A percentile compares a stretch with the other conserved stretches of the same genome.
Evolutionary conservation across 2,329 filamentous ascomycete genomes (phyloP).

Genomic region (Lasiodiplodia citricola): DNA sequence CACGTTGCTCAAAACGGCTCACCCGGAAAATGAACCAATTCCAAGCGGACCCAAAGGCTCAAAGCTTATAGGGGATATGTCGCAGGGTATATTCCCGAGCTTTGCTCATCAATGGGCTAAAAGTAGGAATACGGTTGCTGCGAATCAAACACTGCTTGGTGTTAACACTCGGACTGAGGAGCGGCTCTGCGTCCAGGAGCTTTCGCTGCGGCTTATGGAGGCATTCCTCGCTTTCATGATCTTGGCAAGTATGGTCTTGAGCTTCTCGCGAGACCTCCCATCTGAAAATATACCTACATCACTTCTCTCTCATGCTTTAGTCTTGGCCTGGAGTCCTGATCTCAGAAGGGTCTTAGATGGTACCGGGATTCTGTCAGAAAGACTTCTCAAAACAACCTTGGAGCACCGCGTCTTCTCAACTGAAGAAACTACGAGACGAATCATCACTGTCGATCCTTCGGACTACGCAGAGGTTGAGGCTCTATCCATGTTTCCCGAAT

Average conservation of each 20-base stretch:
- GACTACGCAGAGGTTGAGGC: background rate
- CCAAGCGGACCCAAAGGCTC: background rate
- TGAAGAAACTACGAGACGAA: background rate
- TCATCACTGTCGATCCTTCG: background rate
- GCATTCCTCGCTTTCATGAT: background rate
- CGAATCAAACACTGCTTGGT: background rate
- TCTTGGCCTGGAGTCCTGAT: background rate
- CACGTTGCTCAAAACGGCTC: background rate
- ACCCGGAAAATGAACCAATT: background rate
- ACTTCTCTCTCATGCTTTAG: background rate
- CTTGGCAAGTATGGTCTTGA: background rate
- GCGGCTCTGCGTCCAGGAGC: background rate
- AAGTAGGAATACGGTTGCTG: background rate
- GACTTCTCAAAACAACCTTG: background rate
- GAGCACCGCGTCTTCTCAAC: background rate
- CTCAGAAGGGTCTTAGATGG: background rate
- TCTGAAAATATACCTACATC: background rate
- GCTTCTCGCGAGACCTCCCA: background rate
- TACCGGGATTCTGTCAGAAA: background rate
- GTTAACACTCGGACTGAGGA: background rate
- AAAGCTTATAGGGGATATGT: background rate
- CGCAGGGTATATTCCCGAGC: background rate
- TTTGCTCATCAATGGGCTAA: constrained; percentile 1
- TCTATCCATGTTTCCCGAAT: background rate
- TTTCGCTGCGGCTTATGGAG: background rate